Evolutionary conservation across 805 yeast species (phyloP).

Genomic region (Ogataea methylovora): DNA sequence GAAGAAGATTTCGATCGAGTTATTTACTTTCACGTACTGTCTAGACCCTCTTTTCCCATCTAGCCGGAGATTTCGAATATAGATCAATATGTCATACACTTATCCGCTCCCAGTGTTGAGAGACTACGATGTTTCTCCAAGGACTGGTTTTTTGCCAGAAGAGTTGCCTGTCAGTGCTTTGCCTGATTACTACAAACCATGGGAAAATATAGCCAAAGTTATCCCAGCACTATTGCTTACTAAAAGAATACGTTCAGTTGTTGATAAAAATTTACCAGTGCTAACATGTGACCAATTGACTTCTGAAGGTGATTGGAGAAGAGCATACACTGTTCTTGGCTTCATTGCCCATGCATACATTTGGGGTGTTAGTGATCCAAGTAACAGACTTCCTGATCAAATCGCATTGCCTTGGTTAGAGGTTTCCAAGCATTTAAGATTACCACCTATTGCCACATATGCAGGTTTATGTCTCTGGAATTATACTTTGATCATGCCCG

Average conservation of each 20-base stretch:
- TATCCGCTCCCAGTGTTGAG: conserved; percentile 40
- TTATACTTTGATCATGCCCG: conserved; percentile 54
- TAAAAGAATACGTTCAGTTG: conserved; percentile 47
- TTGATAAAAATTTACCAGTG: conserved; percentile 53
- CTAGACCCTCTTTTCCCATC: too few species aligned
- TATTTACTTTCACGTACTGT: too few species aligned
- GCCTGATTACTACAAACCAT: conserved; percentile 55
- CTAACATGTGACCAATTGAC: conserved; percentile 41
- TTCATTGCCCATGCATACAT: conserved; percentile 84
- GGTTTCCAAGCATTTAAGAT: conserved; percentile 50
- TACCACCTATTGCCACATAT: conserved; percentile 86
- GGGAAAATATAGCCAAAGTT: conserved; percentile 66
- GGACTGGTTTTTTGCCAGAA: conserved; percentile 75
- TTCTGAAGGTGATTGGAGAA: conserved; percentile 47
- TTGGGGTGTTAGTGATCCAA: conserved; percentile 69
- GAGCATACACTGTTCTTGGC: conserved; percentile 76
- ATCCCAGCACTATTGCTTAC: conserved; percentile 72
- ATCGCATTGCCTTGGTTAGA: conserved; percentile 64
- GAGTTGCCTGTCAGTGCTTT: conserved; percentile 53
- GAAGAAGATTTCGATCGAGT: too few species aligned
- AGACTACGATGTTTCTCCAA: conserved; percentile 64
- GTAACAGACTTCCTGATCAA: conserved; percentile 55
- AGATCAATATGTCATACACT: too few species aligned
- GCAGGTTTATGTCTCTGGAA: conserved; percentile 89
- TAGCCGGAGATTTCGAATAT: too few species aligned